These are phyloP conservation scores for Parsonsia alboflavescens DNA, from an alignment of 257 asterid species.

Conservation along the genomic window DNA sequence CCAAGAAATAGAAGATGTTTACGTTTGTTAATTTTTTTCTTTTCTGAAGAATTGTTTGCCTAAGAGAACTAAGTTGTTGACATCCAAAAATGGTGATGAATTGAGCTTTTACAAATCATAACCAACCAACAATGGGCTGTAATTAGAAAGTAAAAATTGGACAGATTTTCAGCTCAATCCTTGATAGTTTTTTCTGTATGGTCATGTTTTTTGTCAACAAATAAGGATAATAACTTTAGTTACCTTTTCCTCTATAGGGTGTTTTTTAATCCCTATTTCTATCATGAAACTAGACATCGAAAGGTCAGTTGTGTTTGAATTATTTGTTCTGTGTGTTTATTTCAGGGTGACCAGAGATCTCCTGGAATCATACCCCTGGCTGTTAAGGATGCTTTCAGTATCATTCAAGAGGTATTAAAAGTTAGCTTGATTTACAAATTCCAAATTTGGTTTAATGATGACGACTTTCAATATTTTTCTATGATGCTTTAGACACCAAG, in stretches of 20 bases:
- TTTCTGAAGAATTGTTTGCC: background rate
- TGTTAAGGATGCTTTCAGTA: slow-evolving; percentile 96
- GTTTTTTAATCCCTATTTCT: background rate
- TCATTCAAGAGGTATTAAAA: slow-evolving; percentile 93
- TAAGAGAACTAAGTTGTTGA: background rate
- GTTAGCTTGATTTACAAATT: background rate
- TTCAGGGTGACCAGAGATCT: slow-evolving; percentile 99
- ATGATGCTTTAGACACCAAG: slow-evolving; percentile 78
- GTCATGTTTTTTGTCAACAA: background rate
- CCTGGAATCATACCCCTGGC: slow-evolving; percentile 99
- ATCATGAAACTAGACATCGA: background rate
- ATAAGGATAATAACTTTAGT: background rate
- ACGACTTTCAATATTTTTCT: slow-evolving; percentile 11
- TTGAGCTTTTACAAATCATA: background rate
- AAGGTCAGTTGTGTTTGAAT: background rate
- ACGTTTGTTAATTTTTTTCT: background rate
- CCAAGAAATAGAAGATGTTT: background rate
- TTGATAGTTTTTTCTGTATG: background rate
- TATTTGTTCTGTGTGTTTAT: slow-evolving; percentile 5
- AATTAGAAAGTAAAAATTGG: background rate
- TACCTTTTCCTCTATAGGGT: background rate
- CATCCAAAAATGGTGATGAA: background rate
- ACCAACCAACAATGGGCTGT: background rate
- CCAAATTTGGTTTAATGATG: background rate
- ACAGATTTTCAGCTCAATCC: background rate